These are phyloP conservation scores for Colletotrichum sp. DNA, from an alignment of 2,329 filamentous ascomycete species.

Conservation along the genomic window DNA sequence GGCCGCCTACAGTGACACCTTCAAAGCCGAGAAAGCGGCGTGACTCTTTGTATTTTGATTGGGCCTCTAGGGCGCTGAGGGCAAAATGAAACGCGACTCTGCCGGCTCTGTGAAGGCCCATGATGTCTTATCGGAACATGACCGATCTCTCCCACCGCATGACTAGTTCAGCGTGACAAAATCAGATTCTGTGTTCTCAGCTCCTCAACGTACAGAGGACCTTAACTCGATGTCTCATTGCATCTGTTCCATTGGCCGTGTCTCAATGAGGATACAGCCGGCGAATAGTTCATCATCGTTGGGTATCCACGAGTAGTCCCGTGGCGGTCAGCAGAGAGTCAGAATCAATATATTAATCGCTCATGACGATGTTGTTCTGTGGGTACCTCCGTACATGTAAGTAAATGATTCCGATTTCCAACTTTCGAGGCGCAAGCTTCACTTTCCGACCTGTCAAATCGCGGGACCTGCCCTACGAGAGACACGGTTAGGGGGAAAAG, in stretches of 20 bases:
- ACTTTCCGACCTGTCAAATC: not conserved
- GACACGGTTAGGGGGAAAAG: rapidly evolving
- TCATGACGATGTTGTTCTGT: not conserved
- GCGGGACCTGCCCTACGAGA: not conserved
- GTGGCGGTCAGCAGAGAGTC: not conserved
- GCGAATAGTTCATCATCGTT: not conserved
- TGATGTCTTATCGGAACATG: not conserved
- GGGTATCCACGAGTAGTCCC: not conserved
- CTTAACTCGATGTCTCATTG: not conserved
- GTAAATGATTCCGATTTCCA: not conserved
- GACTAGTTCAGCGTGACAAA: not conserved
- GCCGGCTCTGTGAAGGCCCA: not conserved
- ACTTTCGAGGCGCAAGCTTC: not conserved
- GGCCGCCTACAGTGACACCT: not conserved
- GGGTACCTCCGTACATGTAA: not conserved
- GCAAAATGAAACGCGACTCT: not conserved
- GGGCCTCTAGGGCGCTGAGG: not conserved
- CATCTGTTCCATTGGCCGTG: not conserved
- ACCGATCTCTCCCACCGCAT: not conserved
- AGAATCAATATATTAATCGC: not conserved
- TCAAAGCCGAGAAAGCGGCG: not conserved
- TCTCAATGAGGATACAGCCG: not conserved
- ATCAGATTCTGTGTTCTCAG: not conserved
- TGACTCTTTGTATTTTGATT: not conserved
- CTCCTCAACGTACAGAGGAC: not conserved